Base-by-base conservation (phyloP, 2,329 filamentous ascomycete genomes). In the Colletotrichum chrysophilum region DNA sequence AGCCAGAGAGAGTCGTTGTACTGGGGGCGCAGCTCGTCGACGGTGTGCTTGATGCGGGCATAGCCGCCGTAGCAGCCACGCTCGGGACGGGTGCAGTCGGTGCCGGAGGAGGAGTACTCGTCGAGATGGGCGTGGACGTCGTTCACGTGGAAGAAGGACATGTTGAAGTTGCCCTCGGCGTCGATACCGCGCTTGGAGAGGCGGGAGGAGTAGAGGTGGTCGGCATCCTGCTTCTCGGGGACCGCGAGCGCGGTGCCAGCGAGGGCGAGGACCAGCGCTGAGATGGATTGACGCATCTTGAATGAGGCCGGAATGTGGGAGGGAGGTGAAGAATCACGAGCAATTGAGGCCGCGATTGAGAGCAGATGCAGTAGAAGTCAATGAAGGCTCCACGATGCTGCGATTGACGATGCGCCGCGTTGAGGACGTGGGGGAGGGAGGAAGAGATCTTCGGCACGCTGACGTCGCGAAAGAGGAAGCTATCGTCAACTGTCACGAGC, bases 111-210 rank as follows among this genome's bases (percentile, higher is more conserved):
- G 32, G 88, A 86, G 83, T 91, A 94, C 82, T 93, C 84, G 80
- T 93, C 92, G 21, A 94, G 85, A 80, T 94, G 92, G 16, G 92
- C 89, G 81, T 94, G 92, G 16, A 94, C 91, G 80, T 94, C 92
- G 80, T 94, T 94, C 86, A 94, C 88, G 81, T 94, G 92, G 84
- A 93, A 93, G 84, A 93, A 93, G 8, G 91, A 90, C 73, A 91
- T 88, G 80, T 91, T 91, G 80, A 87, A 90, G 78, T 91, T 86
- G 43, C 88, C 89, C 5, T 85, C 80, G 28, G 82, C 81, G 78
- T 90, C 87, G 62, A 89, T 82, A 75, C 86, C 88, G 38, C 89
- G 88, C 84, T 89, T 91, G 55, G 80, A 78, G 55, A 89, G 78
- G 38, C 87, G 87, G 77, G 84, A 84, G 82, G 88, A 91, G 79